A percentile compares a stretch with the other conserved stretches of the same genome.
Conservation (phyloP, 2,329 filamentous ascomycete genomes). For the Xylaria polymorpha region DNA sequence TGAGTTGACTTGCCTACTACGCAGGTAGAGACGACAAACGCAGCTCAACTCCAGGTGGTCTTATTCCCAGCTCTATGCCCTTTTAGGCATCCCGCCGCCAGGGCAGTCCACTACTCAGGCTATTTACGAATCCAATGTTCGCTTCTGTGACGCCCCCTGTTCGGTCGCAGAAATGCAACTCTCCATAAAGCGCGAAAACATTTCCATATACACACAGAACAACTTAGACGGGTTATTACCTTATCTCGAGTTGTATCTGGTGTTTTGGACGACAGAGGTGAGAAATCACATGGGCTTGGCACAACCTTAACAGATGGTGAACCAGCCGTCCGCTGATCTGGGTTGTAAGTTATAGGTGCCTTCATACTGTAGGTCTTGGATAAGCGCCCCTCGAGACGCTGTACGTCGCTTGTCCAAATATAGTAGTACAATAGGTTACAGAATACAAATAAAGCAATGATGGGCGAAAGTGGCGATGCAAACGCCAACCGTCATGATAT, state of each 20-base stretch:
- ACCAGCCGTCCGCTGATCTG: slow-evolving; percentile 9
- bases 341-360: background rate
- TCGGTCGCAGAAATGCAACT: slow-evolving; percentile 10
- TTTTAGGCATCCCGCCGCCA: slow-evolving; percentile 5
- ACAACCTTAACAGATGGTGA: slow-evolving; percentile 1
- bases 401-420: background rate
- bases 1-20: background rate
- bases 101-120: background rate
- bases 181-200: background rate
- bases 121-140: slow-evolving; percentile 14
- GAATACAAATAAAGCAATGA: slow-evolving; percentile 1
- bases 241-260: slow-evolving; percentile 18
- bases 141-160: slow-evolving; percentile 10
- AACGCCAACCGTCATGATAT: background rate
- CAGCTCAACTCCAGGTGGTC: slow-evolving; percentile 3
- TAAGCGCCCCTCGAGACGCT: background rate
- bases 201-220: background rate
- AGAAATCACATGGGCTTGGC: slow-evolving; percentile 20
- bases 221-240: slow-evolving; percentile 4
- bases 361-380: background rate
- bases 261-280: slow-evolving; percentile 7
- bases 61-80: slow-evolving; percentile 6
- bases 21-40: background rate
- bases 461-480: slow-evolving; percentile 2
- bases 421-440: background rate